Evolutionary conservation across 352 stramenopile species (phyloP), one percentile per base, ranked within the genome.

Genomic region (Bremia lactucae): DNA sequence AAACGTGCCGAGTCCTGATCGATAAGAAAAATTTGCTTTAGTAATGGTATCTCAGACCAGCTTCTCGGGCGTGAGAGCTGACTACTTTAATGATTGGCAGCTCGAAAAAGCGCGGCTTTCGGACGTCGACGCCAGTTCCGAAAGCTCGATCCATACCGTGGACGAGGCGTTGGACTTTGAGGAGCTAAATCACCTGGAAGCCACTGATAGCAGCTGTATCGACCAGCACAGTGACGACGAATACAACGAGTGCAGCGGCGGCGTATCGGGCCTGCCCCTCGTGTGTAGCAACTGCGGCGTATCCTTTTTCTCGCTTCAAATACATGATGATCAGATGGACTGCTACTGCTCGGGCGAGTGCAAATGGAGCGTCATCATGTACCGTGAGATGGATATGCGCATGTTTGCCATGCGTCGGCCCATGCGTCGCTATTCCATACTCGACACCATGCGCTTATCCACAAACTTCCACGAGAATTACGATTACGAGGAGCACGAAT

Each of bases 331-430:
- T 44, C 64, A 83, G 24, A 52, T 80, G 42, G 71, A 87, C 38
- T 84, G 65, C 52, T 91, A 88, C 52, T 91, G 78, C 59, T 91
- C 78, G 21, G 78, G 78, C 43, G 78, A 91, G 59, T 91, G 78
- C 73, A 91, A 91, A 57, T 91, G 78, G 78, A 91, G 78, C 46
- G 75, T 91, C 40, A 83, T 88, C 41, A 84, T 91, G 67, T 84
- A 83, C 56, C 67, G 65, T 13, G 73, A 91, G 35, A 88, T 91
- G 67, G 71, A 87, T 31, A 58, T 62, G n/a, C 77, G 69, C 38
- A 67, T 87, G 68, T 60, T 60, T 29, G 53, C 62, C 26, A 49
- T 81, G 49, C 67, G 65, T 14, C 49, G 31, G n/a, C 55, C 48
- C n/a, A 31, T 46, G 34, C 47, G 31, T n/a, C 46, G 38, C 11